Conservation (phyloP, 2,329 filamentous ascomycete genomes). For the Ophiostoma ulmi region DNA sequence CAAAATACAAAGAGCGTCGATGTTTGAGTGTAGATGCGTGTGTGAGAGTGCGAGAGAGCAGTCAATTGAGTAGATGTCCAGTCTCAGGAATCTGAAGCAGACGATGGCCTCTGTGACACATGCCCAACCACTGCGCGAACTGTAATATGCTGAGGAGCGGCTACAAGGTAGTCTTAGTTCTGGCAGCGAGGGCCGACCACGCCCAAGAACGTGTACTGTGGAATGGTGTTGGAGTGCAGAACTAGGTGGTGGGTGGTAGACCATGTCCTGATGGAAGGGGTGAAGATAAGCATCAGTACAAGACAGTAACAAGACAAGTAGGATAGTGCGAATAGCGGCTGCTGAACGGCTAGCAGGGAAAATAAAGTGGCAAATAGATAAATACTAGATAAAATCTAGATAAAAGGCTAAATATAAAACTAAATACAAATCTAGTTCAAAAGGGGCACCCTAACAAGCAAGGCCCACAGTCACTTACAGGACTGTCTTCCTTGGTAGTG, state of each 20-base stretch:
- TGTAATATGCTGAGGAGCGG: neutral
- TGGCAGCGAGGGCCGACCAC: neutral
- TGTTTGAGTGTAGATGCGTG: neutral
- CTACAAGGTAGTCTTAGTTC: neutral
- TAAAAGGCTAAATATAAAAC: neutral
- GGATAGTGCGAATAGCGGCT: neutral
- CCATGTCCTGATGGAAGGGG: neutral
- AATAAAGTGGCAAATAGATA: neutral
- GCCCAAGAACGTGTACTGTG: neutral
- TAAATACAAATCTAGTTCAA: neutral
- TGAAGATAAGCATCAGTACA: neutral
- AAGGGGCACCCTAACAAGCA: neutral
- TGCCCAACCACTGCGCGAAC: neutral
- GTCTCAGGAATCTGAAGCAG: neutral
- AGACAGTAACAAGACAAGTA: neutral
- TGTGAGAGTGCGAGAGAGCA: neutral
- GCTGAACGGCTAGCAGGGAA: neutral
- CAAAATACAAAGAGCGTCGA: neutral
- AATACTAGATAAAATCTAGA: neutral
- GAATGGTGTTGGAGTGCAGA: neutral
- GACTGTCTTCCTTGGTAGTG: neutral
- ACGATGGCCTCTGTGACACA: constrained; percentile 6
- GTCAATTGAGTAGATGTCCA: neutral
- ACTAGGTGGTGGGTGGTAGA: neutral
- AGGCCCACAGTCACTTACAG: neutral